Evolutionary conservation across 345 rosid species (phyloP), one percentile per base, ranked within the genome.

Genomic region (Citrus medica): DNA sequence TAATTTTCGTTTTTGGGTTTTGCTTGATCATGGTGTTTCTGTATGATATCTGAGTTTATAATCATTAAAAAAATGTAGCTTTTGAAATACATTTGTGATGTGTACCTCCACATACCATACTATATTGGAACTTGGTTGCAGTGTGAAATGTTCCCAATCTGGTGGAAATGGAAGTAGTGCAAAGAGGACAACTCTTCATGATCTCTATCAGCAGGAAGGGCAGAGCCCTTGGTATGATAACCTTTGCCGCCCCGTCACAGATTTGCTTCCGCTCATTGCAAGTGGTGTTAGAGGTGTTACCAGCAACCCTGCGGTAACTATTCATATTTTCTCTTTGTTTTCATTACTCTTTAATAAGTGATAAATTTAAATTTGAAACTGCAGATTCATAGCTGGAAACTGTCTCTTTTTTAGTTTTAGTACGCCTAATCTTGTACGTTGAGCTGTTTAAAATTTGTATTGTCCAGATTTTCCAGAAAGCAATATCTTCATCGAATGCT

Each of bases 171-270:
- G 94, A 75, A 83, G 73, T 65, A 56, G 90, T 9, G 75, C 48
- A 22, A 90, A 89, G 89, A 90, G 83, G 81, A 96, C 99, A 0
- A 79, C 88, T 9, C 93, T 96, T 80, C 99, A 94, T 51, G 97
- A 96, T 87, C 98, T 95, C 38, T 95, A 95, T 63, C 97, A 94
- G 79, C 74, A 79, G 25, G 94, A 92, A 85, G 98, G 99, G 32
- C 99, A 96, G 90, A 94, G 99, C 85, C 99, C 99, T 38, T 96
- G 99, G 99, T 96, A 96, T 83, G 99, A 96, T 78, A 96, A 94
- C 84, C 95, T 96, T 40, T 96, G 97, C 88, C 88, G 99, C 59
- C 99, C 99, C 0, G 97, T 96, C 27, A 92, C 97, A 0, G 97
- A 95, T 86, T 87, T 95, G 80, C 88, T 95, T 76, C 98, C 97